phyloP scores from a whole-genome alignment of 345 rosid genomes.

The Lagerstroemia speciosa region DNA sequence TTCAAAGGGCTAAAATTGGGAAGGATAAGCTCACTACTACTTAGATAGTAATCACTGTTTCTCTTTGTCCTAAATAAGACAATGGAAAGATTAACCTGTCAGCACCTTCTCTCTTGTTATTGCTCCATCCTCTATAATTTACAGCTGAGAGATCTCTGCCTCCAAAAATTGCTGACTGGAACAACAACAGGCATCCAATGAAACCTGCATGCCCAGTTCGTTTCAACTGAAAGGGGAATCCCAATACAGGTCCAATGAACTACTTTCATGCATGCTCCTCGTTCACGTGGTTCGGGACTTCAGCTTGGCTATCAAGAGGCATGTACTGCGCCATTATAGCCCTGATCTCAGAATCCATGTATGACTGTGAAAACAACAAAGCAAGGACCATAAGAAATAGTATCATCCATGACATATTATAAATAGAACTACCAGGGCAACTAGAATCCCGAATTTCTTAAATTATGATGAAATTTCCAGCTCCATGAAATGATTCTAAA shows the following conservation, averaged over 20 bases:
- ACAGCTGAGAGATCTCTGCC: background rate
- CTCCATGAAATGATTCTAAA: background rate
- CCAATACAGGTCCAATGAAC: background rate
- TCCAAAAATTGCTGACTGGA: background rate
- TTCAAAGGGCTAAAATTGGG: conserved; percentile 1
- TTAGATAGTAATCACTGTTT: too few relatives aligned
- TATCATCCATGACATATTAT: too few relatives aligned
- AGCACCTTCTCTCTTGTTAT: background rate
- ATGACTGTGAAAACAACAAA: conserved; percentile 1
- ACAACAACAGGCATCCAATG: background rate
- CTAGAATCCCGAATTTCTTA: background rate
- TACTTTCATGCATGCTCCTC: background rate
- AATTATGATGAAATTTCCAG: background rate
- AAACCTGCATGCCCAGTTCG: background rate
- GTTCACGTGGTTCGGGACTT: conserved; percentile 9
- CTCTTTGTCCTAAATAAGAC: background rate
- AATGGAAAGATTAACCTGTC: background rate
- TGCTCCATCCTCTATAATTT: background rate
- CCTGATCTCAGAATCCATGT: conserved; percentile 12
- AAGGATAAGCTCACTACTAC: too few relatives aligned
- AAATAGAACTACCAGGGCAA: background rate
- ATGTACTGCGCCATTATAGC: conserved; percentile 20
- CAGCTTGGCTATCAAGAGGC: conserved; percentile 17
- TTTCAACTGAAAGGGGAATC: background rate
- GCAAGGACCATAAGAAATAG: background rate